A percentile compares a stretch with the other conserved stretches of the same genome.
These are phyloP conservation scores for Perilla frutescens DNA, from an alignment of 257 asterid species.

Conservation along the genomic window DNA sequence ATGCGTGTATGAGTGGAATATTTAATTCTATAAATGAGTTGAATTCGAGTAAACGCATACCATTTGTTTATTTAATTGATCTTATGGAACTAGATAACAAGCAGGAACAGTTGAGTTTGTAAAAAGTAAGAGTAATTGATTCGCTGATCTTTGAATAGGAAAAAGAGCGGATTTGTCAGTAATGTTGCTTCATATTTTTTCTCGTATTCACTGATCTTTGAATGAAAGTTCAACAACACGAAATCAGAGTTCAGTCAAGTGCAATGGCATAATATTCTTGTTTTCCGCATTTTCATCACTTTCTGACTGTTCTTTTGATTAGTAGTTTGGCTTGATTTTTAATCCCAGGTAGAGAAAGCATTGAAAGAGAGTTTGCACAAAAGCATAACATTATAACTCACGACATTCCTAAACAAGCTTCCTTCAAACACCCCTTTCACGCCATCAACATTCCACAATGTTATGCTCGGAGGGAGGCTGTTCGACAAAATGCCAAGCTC, in stretches of 20 bases:
- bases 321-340: too few species aligned
- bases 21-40: not conserved
- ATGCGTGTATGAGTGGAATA: not conserved
- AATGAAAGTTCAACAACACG: not conserved
- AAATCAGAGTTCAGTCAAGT: not conserved
- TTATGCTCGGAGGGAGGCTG: too few species aligned
- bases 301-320: not conserved
- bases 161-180: not conserved
- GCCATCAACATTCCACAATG: too few species aligned
- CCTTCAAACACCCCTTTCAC: too few species aligned
- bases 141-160: not conserved
- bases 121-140: not conserved
- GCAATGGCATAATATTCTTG: not conserved
- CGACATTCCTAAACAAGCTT: too few species aligned
- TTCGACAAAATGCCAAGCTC: too few species aligned
- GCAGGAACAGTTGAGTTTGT: constrained; percentile 2
- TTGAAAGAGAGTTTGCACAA: too few species aligned
- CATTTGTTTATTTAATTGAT: not conserved
- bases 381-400: too few species aligned
- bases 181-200: not conserved
- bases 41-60: not conserved
- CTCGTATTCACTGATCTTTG: not conserved
- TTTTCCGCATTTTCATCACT: not conserved
- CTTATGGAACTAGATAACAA: not conserved
- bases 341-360: too few species aligned